Percentiles rank a stretch among this genome's conserved stretches.
These are phyloP conservation scores for Neurospora sp. DNA, from an alignment of 495 filamentous ascomycete species.

Conservation along the genomic window DNA sequence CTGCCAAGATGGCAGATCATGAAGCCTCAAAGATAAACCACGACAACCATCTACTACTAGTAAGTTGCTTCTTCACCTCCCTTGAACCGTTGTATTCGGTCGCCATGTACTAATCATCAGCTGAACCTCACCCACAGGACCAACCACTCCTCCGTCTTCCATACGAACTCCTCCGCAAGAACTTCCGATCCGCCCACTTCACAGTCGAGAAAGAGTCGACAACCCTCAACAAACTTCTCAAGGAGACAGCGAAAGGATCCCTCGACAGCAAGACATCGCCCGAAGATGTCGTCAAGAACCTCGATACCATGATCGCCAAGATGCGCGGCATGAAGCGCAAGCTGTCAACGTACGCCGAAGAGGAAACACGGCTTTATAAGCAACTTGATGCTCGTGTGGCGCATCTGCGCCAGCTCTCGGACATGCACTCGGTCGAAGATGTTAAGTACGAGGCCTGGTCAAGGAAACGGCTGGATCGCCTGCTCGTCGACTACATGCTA, in stretches of 20 bases:
- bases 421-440: constrained; percentile 74
- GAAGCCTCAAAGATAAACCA: constrained; percentile 37
- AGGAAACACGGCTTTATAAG: constrained; percentile 62
- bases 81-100: not conserved
- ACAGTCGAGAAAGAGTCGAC: constrained; percentile 70
- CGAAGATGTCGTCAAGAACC: constrained; percentile 59
- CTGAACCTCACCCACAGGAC: constrained; percentile 47
- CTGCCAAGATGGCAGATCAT: constrained; percentile 33
- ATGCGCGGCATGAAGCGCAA: constrained; percentile 85
- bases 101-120: not conserved
- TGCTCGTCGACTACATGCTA: constrained; percentile 84
- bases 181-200: constrained; percentile 81
- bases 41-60: constrained; percentile 38
- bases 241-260: constrained; percentile 57
- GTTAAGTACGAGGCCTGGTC: constrained; percentile 93
- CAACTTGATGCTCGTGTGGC: constrained; percentile 66
- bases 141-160: constrained; percentile 91
- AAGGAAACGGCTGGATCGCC: constrained; percentile 63
- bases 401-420: constrained; percentile 70
- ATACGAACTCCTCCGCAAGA: constrained; percentile 81
- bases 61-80: constrained; percentile 13
- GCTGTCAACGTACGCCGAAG: constrained; percentile 63
- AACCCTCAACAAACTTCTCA: constrained; percentile 57
- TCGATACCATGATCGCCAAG: constrained; percentile 75
- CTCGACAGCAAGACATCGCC: constrained; percentile 48